Percentiles rank a stretch among this genome's conserved stretches.
Evolutionary conservation across 768 basidiomycete species (phyloP).

Genomic region (Pisolithus tinctorius): DNA sequence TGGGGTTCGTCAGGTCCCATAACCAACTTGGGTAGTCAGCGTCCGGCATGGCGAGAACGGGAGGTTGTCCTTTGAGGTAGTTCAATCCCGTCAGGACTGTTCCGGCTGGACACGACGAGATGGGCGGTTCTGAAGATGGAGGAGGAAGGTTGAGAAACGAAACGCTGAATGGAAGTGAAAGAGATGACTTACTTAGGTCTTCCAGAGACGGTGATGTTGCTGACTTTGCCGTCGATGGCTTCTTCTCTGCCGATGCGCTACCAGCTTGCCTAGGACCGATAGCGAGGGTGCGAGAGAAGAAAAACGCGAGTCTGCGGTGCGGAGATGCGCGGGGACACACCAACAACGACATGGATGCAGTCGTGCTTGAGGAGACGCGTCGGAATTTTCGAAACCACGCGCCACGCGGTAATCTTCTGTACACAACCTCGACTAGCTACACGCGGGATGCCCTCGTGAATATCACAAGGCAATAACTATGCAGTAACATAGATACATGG

Average conservation of each 20-base stretch:
- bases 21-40: conserved; percentile 87
- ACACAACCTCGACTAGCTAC: too few species aligned
- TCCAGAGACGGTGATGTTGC: conserved; percentile 2
- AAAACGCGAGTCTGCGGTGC: conserved; percentile 5
- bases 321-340: conserved; percentile 8
- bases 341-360: conserved; percentile 14
- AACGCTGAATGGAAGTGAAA: background rate
- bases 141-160: background rate
- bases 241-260: conserved; percentile 1
- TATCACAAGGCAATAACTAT: too few species aligned
- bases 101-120: conserved; percentile 64
- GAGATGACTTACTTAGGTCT: conserved; percentile 16
- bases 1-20: conserved; percentile 68
- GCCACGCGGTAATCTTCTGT: too few species aligned
- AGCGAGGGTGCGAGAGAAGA: conserved; percentile 10
- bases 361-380: too few species aligned
- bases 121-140: conserved; percentile 20
- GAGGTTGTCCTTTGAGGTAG: conserved; percentile 76
- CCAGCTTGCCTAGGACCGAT: background rate
- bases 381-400: too few species aligned
- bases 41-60: conserved; percentile 71
- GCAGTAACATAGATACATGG: too few species aligned
- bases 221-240: background rate
- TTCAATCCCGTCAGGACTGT: conserved; percentile 76
- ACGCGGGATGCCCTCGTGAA: too few species aligned